Evolutionary conservation across 352 stramenopile species (phyloP).

Genomic region (Blastocystis sp.): DNA sequence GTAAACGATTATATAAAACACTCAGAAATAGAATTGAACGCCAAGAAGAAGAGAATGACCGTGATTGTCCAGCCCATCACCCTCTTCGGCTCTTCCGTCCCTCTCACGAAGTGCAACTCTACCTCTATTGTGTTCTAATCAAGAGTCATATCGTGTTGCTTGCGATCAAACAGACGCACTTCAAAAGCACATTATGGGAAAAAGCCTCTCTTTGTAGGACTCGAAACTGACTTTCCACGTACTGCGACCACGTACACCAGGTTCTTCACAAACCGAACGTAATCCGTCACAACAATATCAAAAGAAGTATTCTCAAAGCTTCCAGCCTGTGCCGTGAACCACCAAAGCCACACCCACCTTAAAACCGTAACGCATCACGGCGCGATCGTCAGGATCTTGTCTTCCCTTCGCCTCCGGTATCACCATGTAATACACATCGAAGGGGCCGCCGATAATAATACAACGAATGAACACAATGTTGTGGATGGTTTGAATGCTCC

Average conservation of each 20-base stretch:
- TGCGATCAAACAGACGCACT: background rate
- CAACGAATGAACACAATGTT: slow-evolving; percentile 51
- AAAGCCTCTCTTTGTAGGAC: slow-evolving; percentile 31
- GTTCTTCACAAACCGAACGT: slow-evolving; percentile 56
- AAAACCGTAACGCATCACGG: slow-evolving; percentile 50
- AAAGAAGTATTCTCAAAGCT: slow-evolving; percentile 56
- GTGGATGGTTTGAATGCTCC: slow-evolving; percentile 41
- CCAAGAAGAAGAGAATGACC: background rate
- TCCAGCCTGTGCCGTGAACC: background rate
- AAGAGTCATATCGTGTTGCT: background rate
- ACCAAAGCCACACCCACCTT: background rate
- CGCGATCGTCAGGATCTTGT: slow-evolving; percentile 13
- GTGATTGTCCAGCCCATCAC: slow-evolving; percentile 55
- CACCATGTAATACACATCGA: slow-evolving; percentile 68
- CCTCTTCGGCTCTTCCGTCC: slow-evolving; percentile 27
- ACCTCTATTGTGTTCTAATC: background rate
- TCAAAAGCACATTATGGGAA: slow-evolving; percentile 36
- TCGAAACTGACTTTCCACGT: slow-evolving; percentile 20
- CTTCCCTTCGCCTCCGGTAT: slow-evolving; percentile 29
- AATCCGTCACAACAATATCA: slow-evolving; percentile 73
- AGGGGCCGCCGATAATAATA: slow-evolving; percentile 23
- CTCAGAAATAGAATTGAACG: background rate
- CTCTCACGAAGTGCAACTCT: slow-evolving; percentile 15
- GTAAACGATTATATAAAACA: background rate
- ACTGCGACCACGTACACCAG: slow-evolving; percentile 57